These are phyloP conservation scores for Sedum album DNA, from an alignment of 164 flowering plant species.

Conservation along the genomic window DNA sequence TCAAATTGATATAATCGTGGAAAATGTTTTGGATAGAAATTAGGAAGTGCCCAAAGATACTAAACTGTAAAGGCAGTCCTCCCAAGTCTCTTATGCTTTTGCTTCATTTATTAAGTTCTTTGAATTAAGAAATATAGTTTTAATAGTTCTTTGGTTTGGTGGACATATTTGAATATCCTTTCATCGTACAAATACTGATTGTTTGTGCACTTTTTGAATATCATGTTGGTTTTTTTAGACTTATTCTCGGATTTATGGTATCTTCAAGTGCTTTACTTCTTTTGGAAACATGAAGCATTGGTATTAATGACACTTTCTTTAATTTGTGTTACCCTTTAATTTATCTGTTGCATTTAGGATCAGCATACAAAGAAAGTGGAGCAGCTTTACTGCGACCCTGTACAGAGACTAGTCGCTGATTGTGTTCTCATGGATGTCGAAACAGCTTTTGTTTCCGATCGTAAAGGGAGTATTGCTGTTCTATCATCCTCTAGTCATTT, in stretches of 20 bases:
- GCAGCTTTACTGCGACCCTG: constrained; percentile 79
- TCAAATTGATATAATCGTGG: background rate
- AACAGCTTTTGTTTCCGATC: constrained; percentile 84
- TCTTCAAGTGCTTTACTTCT: too few relatives aligned
- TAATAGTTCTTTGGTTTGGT: too few relatives aligned
- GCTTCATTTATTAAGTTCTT: background rate
- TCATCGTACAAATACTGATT: too few relatives aligned
- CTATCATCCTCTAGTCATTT: constrained; percentile 44
- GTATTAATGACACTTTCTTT: background rate
- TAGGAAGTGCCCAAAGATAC: background rate
- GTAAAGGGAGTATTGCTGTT: constrained; percentile 71
- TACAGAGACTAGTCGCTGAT: constrained; percentile 84
- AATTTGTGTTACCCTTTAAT: background rate
- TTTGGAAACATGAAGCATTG: background rate
- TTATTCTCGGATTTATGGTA: too few relatives aligned
- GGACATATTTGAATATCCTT: too few relatives aligned
- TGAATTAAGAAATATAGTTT: background rate
- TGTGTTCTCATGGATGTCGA: constrained; percentile 71
- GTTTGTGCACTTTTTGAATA: too few relatives aligned
- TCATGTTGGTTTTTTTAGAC: too few relatives aligned
- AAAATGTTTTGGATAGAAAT: background rate
- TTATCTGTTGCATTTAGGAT: constrained; percentile 1
- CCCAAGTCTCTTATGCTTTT: background rate
- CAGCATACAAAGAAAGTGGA: constrained; percentile 71
- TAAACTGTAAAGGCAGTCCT: background rate